phyloP scores from a whole-genome alignment of 257 asterid genomes.

The Solanum medicagineum region DNA sequence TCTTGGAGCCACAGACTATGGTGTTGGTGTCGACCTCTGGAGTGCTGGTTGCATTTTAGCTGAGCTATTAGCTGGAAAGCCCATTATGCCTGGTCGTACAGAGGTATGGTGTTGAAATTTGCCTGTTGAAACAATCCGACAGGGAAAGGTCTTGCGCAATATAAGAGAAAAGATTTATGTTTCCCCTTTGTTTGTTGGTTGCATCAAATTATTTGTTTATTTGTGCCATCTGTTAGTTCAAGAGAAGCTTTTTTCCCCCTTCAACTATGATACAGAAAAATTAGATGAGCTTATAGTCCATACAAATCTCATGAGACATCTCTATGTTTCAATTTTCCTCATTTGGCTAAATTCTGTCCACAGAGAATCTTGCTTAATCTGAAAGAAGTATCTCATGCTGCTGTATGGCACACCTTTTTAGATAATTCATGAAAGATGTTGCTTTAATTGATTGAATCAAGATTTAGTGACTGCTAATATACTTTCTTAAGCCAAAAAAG shows the following conservation, averaged over 20 bases:
- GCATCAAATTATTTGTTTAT: not conserved
- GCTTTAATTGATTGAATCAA: not conserved
- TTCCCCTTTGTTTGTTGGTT: not conserved
- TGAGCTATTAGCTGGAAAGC: slow-evolving; percentile 78
- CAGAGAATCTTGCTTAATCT: not conserved
- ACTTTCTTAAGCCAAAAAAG: not conserved
- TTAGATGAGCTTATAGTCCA: not conserved
- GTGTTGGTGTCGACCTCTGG: slow-evolving; percentile 91
- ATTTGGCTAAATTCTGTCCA: not conserved
- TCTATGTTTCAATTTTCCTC: not conserved
- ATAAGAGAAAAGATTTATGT: not conserved
- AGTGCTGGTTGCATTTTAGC: slow-evolving; percentile 90
- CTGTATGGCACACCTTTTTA: not conserved
- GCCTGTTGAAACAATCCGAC: not conserved
- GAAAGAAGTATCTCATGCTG: not conserved
- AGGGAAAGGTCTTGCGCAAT: not conserved
- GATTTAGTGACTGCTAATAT: not conserved
- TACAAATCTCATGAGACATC: not conserved
- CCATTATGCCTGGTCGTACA: slow-evolving; percentile 88
- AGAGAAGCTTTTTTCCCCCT: not conserved
- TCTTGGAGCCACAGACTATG: slow-evolving; percentile 79
- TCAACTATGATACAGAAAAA: not conserved
- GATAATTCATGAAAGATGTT: not conserved
- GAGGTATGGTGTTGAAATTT: slow-evolving; percentile 34
- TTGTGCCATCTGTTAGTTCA: not conserved